phyloP scores from a whole-genome alignment of 2,329 filamentous ascomycete genomes.

The Rhynchosporium agropyri region DNA sequence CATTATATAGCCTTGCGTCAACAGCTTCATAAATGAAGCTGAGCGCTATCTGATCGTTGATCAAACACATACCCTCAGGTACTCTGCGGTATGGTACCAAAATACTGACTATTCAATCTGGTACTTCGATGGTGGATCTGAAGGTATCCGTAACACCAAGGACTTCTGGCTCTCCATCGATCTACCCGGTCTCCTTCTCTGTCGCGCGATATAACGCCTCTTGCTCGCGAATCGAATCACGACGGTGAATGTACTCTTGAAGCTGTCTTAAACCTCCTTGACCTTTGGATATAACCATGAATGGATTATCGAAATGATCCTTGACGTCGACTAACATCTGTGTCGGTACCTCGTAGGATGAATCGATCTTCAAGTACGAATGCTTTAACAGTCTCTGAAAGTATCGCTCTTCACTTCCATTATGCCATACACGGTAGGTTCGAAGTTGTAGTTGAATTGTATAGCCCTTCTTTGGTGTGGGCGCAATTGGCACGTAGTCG shows the following conservation, averaged over 20 bases:
- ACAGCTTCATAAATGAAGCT: constrained; percentile 6
- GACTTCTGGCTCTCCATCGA: constrained; percentile 7
- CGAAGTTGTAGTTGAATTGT: constrained; percentile 26
- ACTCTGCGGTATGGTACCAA: background rate
- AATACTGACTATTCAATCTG: constrained; percentile 9
- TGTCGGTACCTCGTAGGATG: constrained; percentile 24
- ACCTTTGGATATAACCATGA: constrained; percentile 22
- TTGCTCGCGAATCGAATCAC: constrained; percentile 21
- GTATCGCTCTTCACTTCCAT: background rate
- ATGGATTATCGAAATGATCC: constrained; percentile 21
- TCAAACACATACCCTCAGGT: background rate
- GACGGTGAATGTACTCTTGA: constrained; percentile 24
- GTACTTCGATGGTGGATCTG: constrained; percentile 14
- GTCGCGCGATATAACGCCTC: constrained; percentile 10
- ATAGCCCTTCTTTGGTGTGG: constrained; percentile 27
- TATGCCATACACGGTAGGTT: constrained; percentile 17
- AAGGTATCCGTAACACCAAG: constrained; percentile 18
- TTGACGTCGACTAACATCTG: constrained; percentile 24
- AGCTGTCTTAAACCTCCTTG: constrained; percentile 27
- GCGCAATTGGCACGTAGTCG: constrained; percentile 28
- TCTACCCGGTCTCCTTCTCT: constrained; percentile 11
- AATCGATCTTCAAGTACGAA: constrained; percentile 28
- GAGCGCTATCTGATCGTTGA: constrained; percentile 9
- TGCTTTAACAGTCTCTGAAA: constrained; percentile 15
- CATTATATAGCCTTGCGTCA: constrained; percentile 4